Conservation (phyloP, 495 filamentous ascomycete species). For the Aspergillus ellipticus region DNA sequence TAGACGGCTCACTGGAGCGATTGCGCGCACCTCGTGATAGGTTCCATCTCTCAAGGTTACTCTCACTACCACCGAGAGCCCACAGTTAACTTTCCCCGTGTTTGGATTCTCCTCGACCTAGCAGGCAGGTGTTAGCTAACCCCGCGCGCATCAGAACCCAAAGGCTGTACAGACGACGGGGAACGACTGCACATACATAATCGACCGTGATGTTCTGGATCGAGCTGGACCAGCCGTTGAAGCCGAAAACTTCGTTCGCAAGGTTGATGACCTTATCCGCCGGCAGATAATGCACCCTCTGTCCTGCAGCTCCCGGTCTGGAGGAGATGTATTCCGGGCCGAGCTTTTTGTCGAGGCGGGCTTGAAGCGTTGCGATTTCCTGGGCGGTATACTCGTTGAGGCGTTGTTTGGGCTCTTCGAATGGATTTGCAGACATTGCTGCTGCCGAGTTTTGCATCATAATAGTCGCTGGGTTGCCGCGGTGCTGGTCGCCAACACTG, state of each 20-base stretch:
- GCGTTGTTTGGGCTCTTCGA: slow-evolving; percentile 62
- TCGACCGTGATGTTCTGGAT: slow-evolving; percentile 89
- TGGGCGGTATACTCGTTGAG: slow-evolving; percentile 79
- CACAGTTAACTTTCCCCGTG: slow-evolving; percentile 70
- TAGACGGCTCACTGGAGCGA: not conserved
- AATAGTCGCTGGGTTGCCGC: slow-evolving; percentile 32
- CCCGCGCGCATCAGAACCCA: no score
- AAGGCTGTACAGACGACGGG: no score
- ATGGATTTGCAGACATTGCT: slow-evolving; percentile 61
- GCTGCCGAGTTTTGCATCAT: slow-evolving; percentile 36
- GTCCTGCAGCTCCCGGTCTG: slow-evolving; percentile 72
- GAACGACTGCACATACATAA: slow-evolving; percentile 55
- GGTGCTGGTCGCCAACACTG: slow-evolving; percentile 82
- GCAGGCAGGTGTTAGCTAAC: not conserved
- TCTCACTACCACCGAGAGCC: slow-evolving; percentile 81
- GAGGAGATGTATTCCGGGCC: slow-evolving; percentile 94
- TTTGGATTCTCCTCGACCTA: slow-evolving; percentile 61
- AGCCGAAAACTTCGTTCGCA: slow-evolving; percentile 97
- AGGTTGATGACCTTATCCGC: slow-evolving; percentile 93
- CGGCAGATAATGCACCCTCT: slow-evolving; percentile 84
- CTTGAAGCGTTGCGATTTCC: slow-evolving; percentile 85
- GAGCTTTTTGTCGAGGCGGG: slow-evolving; percentile 84
- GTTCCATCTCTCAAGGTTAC: slow-evolving; percentile 89
- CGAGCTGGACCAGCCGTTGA: slow-evolving; percentile 94
- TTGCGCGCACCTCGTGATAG: slow-evolving; percentile 66